phyloP scores from a whole-genome alignment of 2,329 filamentous ascomycete species.

The Shiraia bambusicola region DNA sequence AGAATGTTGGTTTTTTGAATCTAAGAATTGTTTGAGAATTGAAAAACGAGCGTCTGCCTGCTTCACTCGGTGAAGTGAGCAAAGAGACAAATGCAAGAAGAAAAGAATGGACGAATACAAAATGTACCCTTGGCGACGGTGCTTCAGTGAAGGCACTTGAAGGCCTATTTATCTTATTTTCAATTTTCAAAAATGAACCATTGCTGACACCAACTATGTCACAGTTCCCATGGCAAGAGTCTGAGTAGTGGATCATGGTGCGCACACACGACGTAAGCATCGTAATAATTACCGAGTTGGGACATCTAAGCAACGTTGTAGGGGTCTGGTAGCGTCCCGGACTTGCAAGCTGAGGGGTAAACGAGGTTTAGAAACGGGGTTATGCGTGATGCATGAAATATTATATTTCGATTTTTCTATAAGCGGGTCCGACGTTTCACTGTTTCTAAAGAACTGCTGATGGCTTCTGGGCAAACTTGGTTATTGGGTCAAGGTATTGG shows the following conservation, averaged over 20 bases:
- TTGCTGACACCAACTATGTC: conserved; percentile 1
- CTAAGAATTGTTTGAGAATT: conserved; percentile 10
- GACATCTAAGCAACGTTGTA: conserved; percentile 28
- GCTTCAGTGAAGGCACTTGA: conserved; percentile 6
- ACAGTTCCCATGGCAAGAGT: conserved; percentile 7
- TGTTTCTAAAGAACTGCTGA: conserved; percentile 3
- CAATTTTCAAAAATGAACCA: conserved; percentile 1
- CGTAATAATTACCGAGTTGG: conserved; percentile 12
- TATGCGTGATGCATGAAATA: conserved; percentile 9
- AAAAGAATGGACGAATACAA: conserved; percentile 33
- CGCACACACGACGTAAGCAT: conserved; percentile 7
- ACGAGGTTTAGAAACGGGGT: conserved; percentile 7
- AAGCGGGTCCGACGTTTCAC: conserved; percentile 5
- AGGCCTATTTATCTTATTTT: conserved; percentile 23
- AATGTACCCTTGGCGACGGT: conserved; percentile 31
- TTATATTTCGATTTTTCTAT: conserved; percentile 2
- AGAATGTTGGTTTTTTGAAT: conserved; percentile 6
- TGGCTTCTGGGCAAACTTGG: conserved; percentile 9
- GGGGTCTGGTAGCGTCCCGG: conserved; percentile 18
- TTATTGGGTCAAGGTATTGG: conserved; percentile 7
- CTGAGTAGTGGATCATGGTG: conserved; percentile 15
- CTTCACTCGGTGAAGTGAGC: conserved; percentile 39
- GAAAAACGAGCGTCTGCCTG: conserved; percentile 38
- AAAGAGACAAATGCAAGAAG: conserved; percentile 27
- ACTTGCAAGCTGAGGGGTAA: conserved; percentile 18